phyloP scores from a whole-genome alignment of 2,329 filamentous ascomycete species.

The Phyllosticta ampelicida region DNA sequence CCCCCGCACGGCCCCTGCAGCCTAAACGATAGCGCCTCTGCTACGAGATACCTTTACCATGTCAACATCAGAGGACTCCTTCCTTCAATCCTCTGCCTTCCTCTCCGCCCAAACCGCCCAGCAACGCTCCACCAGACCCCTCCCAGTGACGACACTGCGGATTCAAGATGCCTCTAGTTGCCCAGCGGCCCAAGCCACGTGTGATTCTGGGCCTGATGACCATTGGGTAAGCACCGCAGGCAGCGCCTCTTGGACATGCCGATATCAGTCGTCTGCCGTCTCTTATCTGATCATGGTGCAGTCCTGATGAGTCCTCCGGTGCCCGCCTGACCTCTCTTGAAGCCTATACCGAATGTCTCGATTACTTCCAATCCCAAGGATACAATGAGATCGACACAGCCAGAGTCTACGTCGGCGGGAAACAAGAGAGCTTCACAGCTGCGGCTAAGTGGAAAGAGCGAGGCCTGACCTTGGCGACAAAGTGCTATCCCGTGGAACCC shows the following conservation, averaged over 20 bases:
- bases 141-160: neutral
- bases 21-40: neutral
- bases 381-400: slow-evolving; percentile 84
- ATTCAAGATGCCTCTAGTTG: slow-evolving; percentile 30
- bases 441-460: slow-evolving; percentile 69
- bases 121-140: neutral
- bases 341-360: slow-evolving; percentile 61
- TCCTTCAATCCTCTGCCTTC: neutral
- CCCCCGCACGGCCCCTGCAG: neutral
- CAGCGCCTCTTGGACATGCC: neutral
- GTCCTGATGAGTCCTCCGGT: slow-evolving; percentile 48
- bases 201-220: slow-evolving; percentile 82
- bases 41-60: neutral
- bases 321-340: slow-evolving; percentile 62
- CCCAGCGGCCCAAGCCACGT: slow-evolving; percentile 45
- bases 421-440: slow-evolving; percentile 69
- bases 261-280: neutral
- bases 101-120: neutral
- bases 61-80: neutral
- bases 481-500: slow-evolving; percentile 53
- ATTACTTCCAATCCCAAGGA: slow-evolving; percentile 65
- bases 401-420: slow-evolving; percentile 57
- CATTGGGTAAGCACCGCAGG: slow-evolving; percentile 43
- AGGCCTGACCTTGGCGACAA: slow-evolving; percentile 68
- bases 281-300: slow-evolving; percentile 12